Conservation (phyloP, 163 green algal genomes). For the Trebouxiophyceae sp. region DNA sequence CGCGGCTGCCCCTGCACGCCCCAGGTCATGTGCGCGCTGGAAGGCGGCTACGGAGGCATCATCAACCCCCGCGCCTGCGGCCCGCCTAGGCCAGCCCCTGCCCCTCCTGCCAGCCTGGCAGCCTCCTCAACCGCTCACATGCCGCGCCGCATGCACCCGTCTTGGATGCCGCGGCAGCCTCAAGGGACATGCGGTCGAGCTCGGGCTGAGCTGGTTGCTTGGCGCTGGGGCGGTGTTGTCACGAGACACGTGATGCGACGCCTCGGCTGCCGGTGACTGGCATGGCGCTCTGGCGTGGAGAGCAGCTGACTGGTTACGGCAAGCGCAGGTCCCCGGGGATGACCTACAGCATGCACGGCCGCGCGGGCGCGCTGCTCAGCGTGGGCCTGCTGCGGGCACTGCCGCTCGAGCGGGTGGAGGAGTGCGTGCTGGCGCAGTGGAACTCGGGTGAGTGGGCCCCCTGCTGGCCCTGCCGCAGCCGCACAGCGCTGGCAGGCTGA, state of each 20-base stretch:
- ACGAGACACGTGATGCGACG: no score
- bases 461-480: no score
- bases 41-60: neutral
- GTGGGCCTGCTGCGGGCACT: neutral
- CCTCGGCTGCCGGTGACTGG: no score
- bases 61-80: neutral
- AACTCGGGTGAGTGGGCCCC: neutral
- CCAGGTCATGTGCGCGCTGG: neutral
- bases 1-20: neutral
- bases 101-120: neutral
- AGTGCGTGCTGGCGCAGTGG: neutral
- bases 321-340: neutral
- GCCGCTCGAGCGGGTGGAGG: neutral
- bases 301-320: no score
- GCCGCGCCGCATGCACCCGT: no score
- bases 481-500: no score
- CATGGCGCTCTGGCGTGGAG: no score
- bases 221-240: no score
- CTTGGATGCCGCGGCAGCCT: no score
- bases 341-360: neutral
- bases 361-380: neutral
- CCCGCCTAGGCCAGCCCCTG: neutral
- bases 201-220: no score
- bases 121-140: no score
- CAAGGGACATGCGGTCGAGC: no score